Percentiles rank a stretch among this genome's conserved stretches.
phyloP scores from a whole-genome alignment of 176 grass and related monocot species.

The Ensete glaucum region DNA sequence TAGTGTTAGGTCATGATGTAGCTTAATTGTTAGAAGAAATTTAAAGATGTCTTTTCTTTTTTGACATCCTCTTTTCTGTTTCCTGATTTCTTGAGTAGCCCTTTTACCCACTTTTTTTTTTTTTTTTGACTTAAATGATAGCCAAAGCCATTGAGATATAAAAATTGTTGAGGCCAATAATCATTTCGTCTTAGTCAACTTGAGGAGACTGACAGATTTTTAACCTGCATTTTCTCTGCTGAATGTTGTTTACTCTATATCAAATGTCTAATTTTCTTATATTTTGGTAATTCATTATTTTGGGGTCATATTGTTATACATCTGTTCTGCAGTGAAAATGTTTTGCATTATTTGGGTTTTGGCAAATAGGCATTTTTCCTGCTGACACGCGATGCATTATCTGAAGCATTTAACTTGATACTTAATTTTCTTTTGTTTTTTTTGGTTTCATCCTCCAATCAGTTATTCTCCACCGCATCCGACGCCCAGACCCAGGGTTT shows the following conservation, averaged over 20 bases:
- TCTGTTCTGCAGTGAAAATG: not conserved
- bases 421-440: not conserved
- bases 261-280: too few relatives aligned
- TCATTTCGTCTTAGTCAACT: not conserved
- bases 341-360: not conserved
- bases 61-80: too few relatives aligned
- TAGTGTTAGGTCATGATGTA: not conserved
- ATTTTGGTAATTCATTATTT: too few relatives aligned
- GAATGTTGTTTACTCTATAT: too few relatives aligned
- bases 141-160: not conserved
- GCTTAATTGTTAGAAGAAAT: not conserved
- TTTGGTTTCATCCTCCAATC: not conserved
- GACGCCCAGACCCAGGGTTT: conserved; percentile 75
- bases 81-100: too few relatives aligned
- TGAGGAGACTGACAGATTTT: too few relatives aligned
- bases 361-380: not conserved
- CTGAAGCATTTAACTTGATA: not conserved
- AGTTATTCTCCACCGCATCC: conserved; percentile 67
- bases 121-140: not conserved
- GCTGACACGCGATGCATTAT: not conserved
- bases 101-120: too few relatives aligned
- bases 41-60: too few relatives aligned
- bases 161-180: not conserved
- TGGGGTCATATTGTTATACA: not conserved
- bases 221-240: too few relatives aligned